A percentile compares a stretch with the other conserved stretches of the same genome.
These are phyloP conservation scores for Phytophthora agathidicida DNA, from an alignment of 352 stramenopile genomes.

Conservation along the genomic window DNA sequence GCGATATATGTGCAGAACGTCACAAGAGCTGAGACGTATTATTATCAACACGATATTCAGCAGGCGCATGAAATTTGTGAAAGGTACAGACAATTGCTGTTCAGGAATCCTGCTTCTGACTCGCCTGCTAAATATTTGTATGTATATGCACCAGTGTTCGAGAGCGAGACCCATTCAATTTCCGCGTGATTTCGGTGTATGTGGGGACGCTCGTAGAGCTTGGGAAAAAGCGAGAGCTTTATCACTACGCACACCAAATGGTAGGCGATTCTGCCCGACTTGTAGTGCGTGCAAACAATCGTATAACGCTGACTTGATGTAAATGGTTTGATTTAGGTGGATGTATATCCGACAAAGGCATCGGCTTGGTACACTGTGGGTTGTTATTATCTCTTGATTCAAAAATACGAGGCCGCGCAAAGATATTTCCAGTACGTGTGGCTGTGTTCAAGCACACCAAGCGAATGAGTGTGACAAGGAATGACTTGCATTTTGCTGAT, in stretches of 20 bases:
- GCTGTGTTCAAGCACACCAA: too few species aligned
- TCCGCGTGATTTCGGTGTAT: conserved; percentile 80
- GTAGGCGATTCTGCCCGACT: conserved; percentile 33
- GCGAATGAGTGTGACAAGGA: not conserved
- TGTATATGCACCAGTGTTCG: conserved; percentile 51
- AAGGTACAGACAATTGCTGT: conserved; percentile 40
- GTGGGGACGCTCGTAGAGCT: conserved; percentile 93
- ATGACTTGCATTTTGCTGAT: not conserved
- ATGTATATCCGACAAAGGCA: conserved; percentile 94
- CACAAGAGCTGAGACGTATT: conserved; percentile 79
- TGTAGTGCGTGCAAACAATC: not conserved
- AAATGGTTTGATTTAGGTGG: conserved; percentile 58
- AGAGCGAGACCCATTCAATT: conserved; percentile 81
- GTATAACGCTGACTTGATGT: not conserved
- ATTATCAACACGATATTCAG: conserved; percentile 88
- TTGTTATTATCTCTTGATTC: conserved; percentile 95
- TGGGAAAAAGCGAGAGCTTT: conserved; percentile 94
- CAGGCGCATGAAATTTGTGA: conserved; percentile 80
- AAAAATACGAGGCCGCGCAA: conserved; percentile 95
- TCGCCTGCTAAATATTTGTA: not conserved
- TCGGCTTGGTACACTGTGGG: conserved; percentile 96
- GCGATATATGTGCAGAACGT: conserved; percentile 55
- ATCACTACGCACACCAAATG: conserved; percentile 95
- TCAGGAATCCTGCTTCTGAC: not conserved
- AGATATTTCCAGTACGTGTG: conserved; percentile 94